Base-by-base conservation (phyloP, 768 basidiomycete species). In the Russula vinacea region DNA sequence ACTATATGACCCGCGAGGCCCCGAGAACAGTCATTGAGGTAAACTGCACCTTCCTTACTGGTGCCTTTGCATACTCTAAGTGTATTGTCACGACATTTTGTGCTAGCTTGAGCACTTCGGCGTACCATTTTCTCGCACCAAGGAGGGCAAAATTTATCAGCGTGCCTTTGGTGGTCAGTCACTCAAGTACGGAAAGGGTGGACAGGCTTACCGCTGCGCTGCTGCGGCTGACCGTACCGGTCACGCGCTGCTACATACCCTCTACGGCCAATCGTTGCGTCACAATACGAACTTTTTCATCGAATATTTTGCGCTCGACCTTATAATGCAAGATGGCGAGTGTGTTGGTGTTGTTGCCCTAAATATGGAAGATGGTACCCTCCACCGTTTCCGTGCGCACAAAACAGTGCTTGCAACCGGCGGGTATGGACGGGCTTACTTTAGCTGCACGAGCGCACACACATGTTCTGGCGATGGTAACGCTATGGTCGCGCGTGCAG, bases 271-370 rank as follows among this genome's bases (percentile, higher is more conserved):
- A 80, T 98, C 96, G 63, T 86, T 99, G 65, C 89, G 94, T 63
- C 97, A 99, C 82, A 88, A 98, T 82, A 98, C 97, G 75, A 96
- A 98, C 78, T 99, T 98, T 79, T 99, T 99, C 81, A 98, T 99
- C 76, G 97, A 99, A 76, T 99, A 96, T 78, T 98, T 99, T 75
- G 97, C 96, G n/a, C 85, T 96, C 62, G 97, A 99, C 75, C 80
- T 99, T 65, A 93, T 99, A 75, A 99, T 99, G 97, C 83, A 98
- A 75, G 94, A 90, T 67, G 97, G 95, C 70, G 94, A 98, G 78
- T 99, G 97, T 80, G 95, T 99, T 62, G 97, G 97, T 79, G 97
- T 99, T 57, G 91, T 98, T 74, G 97, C 97, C 16, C 84, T 98
- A 69, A 99, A 98, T 82, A 96, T 98, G 94, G 97, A 99, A 79